Evolutionary conservation across 2,329 filamentous ascomycete genomes (phyloP), one percentile per base, ranked within the genome.

Genomic region (Alternaria conjuncta): DNA sequence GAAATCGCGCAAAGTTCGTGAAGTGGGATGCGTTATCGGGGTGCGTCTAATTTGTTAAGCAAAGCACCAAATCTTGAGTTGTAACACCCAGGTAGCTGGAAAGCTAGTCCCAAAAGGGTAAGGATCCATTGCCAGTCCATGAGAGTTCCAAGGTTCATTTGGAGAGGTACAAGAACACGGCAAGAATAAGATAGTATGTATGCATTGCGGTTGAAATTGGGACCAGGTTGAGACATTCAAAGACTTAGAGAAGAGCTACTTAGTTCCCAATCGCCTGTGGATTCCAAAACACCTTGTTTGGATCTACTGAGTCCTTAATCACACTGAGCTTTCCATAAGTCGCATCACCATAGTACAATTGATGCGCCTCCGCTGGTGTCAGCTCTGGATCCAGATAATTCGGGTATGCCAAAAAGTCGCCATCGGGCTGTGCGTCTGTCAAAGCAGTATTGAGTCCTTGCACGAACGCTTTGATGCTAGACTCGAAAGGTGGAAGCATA

Each of bases 21-120:
- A 49, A 51, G 53, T 55, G 32, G 43, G 30, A 57, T 59, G 11
- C 21, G 13, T 45, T 25, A 15, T 10, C 67, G 71, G 74, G 61
- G n/a, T n/a, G n/a, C n/a, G 6, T 23, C 21, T 23, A 23, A 23
- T 23, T 23, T 23, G 6, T 23, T 23, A 5, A 23, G 21, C 21
- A 23, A 23, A 23, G 6, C 21, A 23, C 21, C 21, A 23, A 23
- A 23, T 23, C 21, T 23, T 23, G 21, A 23, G 21, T 23, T 23
- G 6, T 4, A 23, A 23, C 21, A 23, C 21, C 21, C 5, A 23
- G 32, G 25, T 25, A 25, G 25, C 25, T 25, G 25, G 8, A 25
- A 25, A 25, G 25, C 25, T 25, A 25, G 25, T 25, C 25, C 25
- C 25, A 25, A 25, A 25, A 25, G 25, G 25, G 25, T 8, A 25